Evolutionary conservation across 2,329 filamentous ascomycete genomes (phyloP).

Genomic region (Diaporthe citriasiana): DNA sequence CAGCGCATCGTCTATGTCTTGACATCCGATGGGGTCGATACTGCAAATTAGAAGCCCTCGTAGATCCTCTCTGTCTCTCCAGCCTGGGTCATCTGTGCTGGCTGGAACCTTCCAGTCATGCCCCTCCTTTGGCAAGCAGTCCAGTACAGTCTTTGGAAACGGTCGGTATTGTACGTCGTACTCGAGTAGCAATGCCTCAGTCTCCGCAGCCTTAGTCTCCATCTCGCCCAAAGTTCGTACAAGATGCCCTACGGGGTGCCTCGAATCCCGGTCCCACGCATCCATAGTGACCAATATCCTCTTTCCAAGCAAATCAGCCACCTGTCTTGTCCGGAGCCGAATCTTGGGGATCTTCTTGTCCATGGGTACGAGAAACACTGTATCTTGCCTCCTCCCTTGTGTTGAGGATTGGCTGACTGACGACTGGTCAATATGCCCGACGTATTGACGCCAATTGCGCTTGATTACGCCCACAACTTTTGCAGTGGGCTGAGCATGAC

Average conservation of each 20-base stretch:
- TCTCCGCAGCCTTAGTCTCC: slow-evolving; percentile 97
- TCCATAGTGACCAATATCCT: slow-evolving; percentile 94
- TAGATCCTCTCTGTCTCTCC: slow-evolving; percentile 87
- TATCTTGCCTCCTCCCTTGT: slow-evolving; percentile 88
- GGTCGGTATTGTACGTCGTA: slow-evolving; percentile 98
- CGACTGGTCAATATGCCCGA: slow-evolving; percentile 92
- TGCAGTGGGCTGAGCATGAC: slow-evolving; percentile 88
- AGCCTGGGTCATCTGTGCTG: slow-evolving; percentile 85
- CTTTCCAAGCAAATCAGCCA: slow-evolving; percentile 89
- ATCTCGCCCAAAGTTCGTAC: slow-evolving; percentile 92
- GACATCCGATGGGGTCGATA: slow-evolving; percentile 95
- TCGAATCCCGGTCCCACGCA: slow-evolving; percentile 92
- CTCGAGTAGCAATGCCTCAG: slow-evolving; percentile 92
- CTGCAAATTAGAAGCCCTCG: slow-evolving; percentile 92
- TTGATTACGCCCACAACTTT: slow-evolving; percentile 93
- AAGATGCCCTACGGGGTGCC: slow-evolving; percentile 94
- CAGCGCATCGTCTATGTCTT: slow-evolving; percentile 97
- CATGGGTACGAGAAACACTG: slow-evolving; percentile 96
- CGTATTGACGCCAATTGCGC: slow-evolving; percentile 97
- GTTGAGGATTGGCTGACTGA: slow-evolving; percentile 81
- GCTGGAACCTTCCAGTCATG: slow-evolving; percentile 93
- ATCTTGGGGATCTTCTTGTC: slow-evolving; percentile 99
- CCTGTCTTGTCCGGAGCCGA: slow-evolving; percentile 90
- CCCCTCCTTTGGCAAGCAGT: slow-evolving; percentile 91
- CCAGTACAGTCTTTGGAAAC: slow-evolving; percentile 94